A percentile compares a stretch with the other conserved stretches of the same genome.
Evolutionary conservation across 140 eudicot genomes (phyloP).

Genomic region (Cichorium intybus): DNA sequence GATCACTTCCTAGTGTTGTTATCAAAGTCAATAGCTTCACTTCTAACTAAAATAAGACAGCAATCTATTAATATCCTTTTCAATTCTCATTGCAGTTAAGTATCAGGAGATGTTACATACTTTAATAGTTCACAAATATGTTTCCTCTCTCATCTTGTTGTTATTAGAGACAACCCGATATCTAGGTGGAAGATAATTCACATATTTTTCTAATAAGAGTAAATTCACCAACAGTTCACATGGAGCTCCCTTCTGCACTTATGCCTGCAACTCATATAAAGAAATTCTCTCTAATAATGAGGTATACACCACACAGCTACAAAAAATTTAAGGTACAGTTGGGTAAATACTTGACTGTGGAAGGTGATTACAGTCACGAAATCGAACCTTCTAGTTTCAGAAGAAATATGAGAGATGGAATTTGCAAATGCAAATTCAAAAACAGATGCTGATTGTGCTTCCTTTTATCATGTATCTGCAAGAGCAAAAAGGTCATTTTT

Average conservation of each 20-base stretch:
- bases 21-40: not conserved
- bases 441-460: constrained; percentile 30
- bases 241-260: too few relatives aligned
- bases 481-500: constrained; percentile 38
- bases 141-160: constrained; percentile 7
- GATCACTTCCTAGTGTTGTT: constrained; percentile 4
- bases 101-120: not conserved
- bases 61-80: not conserved
- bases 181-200: constrained; percentile 48
- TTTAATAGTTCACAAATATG: constrained; percentile 9
- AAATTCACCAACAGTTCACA: constrained; percentile 17
- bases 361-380: constrained; percentile 27
- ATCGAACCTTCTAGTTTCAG: constrained; percentile 19
- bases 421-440: constrained; percentile 44
- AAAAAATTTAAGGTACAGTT: too few relatives aligned
- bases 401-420: constrained; percentile 23
- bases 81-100: not conserved
- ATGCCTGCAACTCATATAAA: constrained; percentile 43
- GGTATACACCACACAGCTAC: constrained; percentile 37
- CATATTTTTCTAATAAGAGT: constrained; percentile 36
- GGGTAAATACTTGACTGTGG: constrained; percentile 15
- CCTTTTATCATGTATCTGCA: constrained; percentile 27
- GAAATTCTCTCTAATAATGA: constrained; percentile 56
- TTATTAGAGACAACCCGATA: constrained; percentile 42
- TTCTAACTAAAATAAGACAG: not conserved